Evolutionary conservation across 495 filamentous ascomycete genomes (phyloP), one percentile per base, ranked within the genome.

Genomic region (Achaetomiella virescens): DNA sequence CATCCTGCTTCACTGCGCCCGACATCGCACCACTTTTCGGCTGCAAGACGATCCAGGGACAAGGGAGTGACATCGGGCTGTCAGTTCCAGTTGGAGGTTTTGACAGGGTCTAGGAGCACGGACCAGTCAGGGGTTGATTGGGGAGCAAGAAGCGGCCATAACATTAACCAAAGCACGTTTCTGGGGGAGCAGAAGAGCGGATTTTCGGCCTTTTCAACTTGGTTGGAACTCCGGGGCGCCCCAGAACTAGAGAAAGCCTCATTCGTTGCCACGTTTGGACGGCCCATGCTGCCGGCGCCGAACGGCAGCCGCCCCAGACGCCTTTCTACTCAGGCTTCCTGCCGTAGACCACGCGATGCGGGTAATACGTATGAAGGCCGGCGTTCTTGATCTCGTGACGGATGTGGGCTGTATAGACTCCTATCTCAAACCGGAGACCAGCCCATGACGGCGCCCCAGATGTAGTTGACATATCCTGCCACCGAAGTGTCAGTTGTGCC

Each of bases 371-470:
- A 4, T 59, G 47, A 6, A 56, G 40, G 11, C 5, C 9, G 27
- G 42, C 15, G 24, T 60, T 20, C 15, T 36, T 24, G 29, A 62
- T 36, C 42, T 59, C 35, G 2, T n/a, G 15, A 3, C 57, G 31
- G 0, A 59, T 17, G 9, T 59, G 45, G 12, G 57, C 42, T 10
- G 48, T 1, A 17, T 55, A 55, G 1, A 52, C 53, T 3, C 18
- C 14, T 21, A 62, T 53, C 14, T 62, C 52, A 21, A n/a, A 58
- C 45, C 0, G 31, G 44, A 8, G 45, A 29, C 59, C 59, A 58
- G 12, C 59, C 59, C 22, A 55, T 24, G 6, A 58, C 52, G 6
- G 45, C 5, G 2, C 20, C 33, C 59, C 59, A 61, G 6, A 48
- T 29, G 14, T 46, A 54, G 18, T 53, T 43, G 29, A 58, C 21